Conservation (phyloP, 768 basidiomycete species). For the Boletus rubropictus region DNA sequence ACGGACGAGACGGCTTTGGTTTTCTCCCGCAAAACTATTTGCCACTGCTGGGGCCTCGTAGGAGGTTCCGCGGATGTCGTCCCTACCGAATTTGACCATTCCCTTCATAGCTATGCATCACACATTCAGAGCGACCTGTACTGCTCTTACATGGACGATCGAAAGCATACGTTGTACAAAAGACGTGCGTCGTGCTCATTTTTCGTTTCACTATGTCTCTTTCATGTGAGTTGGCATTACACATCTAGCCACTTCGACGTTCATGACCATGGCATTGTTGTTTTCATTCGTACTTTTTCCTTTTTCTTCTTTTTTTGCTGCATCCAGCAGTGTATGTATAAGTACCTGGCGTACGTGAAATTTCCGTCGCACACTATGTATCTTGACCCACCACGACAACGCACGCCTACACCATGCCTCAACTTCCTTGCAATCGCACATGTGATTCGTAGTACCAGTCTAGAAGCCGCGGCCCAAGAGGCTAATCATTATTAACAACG, state of each 20-base stretch:
- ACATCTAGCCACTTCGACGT: slow-evolving; percentile 28
- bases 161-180: slow-evolving; percentile 22
- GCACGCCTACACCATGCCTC: not conserved
- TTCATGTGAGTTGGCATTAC: slow-evolving; percentile 15
- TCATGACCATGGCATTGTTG: slow-evolving; percentile 14
- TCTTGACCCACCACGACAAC: slow-evolving; percentile 9
- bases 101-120: slow-evolving; percentile 1
- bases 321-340: slow-evolving; percentile 27
- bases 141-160: slow-evolving; percentile 17
- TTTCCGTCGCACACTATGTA: slow-evolving; percentile 19
- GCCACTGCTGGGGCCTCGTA: slow-evolving; percentile 37
- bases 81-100: slow-evolving; percentile 4
- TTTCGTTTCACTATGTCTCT: slow-evolving; percentile 4
- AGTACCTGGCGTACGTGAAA: slow-evolving; percentile 31
- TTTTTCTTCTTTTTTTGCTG: slow-evolving; percentile 7
- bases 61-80: slow-evolving; percentile 4
- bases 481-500: too few relatives aligned
- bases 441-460: slow-evolving; percentile 7
- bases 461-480: slow-evolving; percentile 6
- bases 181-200: slow-evolving; percentile 9
- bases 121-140: not conserved
- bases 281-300: slow-evolving; percentile 4
- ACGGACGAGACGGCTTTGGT: slow-evolving; percentile 48
- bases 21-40: slow-evolving; percentile 49
- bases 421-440: slow-evolving; percentile 3